Base-by-base conservation (phyloP, 257 asterid genomes). In the Solanum corneliomulleri region DNA sequence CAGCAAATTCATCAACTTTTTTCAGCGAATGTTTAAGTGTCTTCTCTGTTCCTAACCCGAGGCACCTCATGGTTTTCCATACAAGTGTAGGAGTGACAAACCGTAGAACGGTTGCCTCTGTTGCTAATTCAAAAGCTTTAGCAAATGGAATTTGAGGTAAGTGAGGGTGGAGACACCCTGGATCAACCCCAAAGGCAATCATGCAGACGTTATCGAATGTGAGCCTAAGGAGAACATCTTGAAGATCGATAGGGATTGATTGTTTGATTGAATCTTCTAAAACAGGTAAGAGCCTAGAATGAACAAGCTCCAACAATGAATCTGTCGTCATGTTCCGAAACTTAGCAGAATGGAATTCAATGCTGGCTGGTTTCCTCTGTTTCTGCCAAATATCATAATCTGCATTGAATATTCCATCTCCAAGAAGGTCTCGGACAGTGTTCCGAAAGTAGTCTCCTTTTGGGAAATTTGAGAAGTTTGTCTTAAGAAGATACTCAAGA, bases 171-270 rank as follows among this genome's bases (percentile, higher is more conserved):
- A 96, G 91, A 85, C 98, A 96, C 1, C 99, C 98, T 0, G 99
- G 99, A 87, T 96, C 99, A 66, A 94, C 98, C 1, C 99, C 99
- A 68, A 96, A 95, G 0, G 99, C 99, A n/a, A 96, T 95, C 94
- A 94, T 95, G 88, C 98, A 96, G 2, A 96, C 98, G 83, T 96
- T 96, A 41, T 96, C 99, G 81, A 96, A 96, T 3, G 99, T 96
- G 31, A 96, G 92, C 49, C 99, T 87, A 2, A 96, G 89, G 3
- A 96, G 94, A 21, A 96, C 60, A 35, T 96, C 99, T 80, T 96
- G 99, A 21, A 96, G 87, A 78, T 96, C 98, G 6, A 94, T 76
- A 12, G 90, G 25, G 7, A 25, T 33, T 23, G 93, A 85, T 75
- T 87, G 87, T 12, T 78, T 31, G 2, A 82, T 45, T 0, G 97